Evolutionary conservation across 2,329 filamentous ascomycete species (phyloP).

Genomic region (Blastomyces gilchristii): DNA sequence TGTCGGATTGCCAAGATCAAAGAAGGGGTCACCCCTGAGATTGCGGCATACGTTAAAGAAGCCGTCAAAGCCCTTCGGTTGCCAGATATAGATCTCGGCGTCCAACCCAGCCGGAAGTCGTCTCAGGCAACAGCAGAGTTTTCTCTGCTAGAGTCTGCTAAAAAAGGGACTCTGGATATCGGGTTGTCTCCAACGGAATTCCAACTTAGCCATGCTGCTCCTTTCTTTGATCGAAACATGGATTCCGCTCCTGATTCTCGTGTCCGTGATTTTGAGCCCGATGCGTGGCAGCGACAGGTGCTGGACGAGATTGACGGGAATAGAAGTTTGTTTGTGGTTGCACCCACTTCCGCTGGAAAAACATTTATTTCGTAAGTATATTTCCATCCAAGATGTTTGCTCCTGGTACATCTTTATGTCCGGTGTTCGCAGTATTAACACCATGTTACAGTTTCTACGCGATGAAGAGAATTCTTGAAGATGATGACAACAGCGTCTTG

Average conservation of each 20-base stretch:
- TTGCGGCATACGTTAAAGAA: slow-evolving; percentile 27
- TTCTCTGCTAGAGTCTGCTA: slow-evolving; percentile 12
- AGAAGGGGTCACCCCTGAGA: slow-evolving; percentile 33
- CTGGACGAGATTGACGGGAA: slow-evolving; percentile 62
- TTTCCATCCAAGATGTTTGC: not conserved
- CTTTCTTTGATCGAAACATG: slow-evolving; percentile 65
- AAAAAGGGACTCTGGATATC: slow-evolving; percentile 23
- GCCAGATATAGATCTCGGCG: slow-evolving; percentile 16
- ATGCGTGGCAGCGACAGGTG: slow-evolving; percentile 65
- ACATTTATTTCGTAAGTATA: slow-evolving; percentile 57
- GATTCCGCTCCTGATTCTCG: slow-evolving; percentile 57
- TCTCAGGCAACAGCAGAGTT: slow-evolving; percentile 18
- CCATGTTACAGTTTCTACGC: slow-evolving; percentile 54
- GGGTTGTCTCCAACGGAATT: slow-evolving; percentile 46
- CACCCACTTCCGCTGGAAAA: slow-evolving; percentile 69
- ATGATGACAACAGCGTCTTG: slow-evolving; percentile 57
- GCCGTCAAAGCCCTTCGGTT: slow-evolving; percentile 26
- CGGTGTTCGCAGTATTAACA: not conserved
- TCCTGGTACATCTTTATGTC: not conserved
- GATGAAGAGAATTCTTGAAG: slow-evolving; percentile 63
- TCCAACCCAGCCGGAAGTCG: slow-evolving; percentile 10
- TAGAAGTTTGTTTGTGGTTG: slow-evolving; percentile 63
- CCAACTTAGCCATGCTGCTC: slow-evolving; percentile 58
- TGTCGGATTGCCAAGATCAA: slow-evolving; percentile 30
- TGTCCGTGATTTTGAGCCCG: slow-evolving; percentile 57